A percentile compares a stretch with the other conserved stretches of the same genome.
Conservation (phyloP, 148 eudicot genomes). For the Camellia lanceoleosa region DNA sequence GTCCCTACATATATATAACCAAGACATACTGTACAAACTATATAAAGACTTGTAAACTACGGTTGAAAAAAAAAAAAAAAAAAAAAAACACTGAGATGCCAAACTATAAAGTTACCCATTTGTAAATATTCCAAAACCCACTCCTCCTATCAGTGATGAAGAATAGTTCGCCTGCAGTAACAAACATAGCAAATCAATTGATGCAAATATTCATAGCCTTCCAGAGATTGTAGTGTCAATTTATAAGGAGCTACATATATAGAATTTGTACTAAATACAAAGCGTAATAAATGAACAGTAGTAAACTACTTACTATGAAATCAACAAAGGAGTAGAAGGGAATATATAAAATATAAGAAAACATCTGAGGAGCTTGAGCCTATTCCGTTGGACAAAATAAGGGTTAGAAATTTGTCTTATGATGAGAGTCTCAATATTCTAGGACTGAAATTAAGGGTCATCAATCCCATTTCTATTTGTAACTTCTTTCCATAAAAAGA, state of each 20-base stretch:
- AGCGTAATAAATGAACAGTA: not conserved
- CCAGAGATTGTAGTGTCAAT: not conserved
- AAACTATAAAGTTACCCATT: slow-evolving; percentile 57
- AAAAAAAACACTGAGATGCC: slow-evolving; percentile 7
- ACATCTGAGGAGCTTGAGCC: slow-evolving; percentile 3
- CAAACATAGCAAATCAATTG: slow-evolving; percentile 5
- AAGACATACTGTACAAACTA: not conserved
- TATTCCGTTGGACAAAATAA: not conserved
- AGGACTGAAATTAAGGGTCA: not conserved
- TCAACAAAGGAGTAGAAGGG: not conserved
- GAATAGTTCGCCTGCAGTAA: slow-evolving; percentile 72
- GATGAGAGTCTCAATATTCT: not conserved
- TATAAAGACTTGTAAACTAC: not conserved
- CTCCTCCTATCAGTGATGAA: slow-evolving; percentile 81
- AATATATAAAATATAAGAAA: not conserved
- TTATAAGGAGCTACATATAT: not conserved
- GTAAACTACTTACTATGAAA: not conserved
- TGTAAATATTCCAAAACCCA: slow-evolving; percentile 93
- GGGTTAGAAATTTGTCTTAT: not conserved
- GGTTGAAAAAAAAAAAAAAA: not conserved
- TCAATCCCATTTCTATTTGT: not conserved
- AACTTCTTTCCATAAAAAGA: too few species aligned
- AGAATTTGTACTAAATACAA: not conserved
- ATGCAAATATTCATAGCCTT: not conserved
- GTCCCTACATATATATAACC: not conserved